Base-by-base conservation (phyloP, 2,329 filamentous ascomycete species). In the Calonectria crousiana region DNA sequence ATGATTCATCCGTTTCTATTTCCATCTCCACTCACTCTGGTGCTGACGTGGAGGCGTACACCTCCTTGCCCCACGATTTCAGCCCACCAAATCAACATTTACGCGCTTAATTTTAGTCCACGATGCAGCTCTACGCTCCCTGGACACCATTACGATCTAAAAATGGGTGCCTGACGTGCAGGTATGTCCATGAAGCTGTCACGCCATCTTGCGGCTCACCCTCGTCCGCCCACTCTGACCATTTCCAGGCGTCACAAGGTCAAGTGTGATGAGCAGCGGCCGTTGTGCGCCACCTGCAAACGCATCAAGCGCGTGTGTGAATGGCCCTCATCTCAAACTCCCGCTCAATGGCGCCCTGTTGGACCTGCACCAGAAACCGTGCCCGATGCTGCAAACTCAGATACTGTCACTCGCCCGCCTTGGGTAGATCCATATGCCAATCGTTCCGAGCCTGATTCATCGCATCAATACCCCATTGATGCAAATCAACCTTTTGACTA, bases 141-240 rank as follows among this genome's bases (percentile, higher is more conserved):
- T 30, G 32, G 18, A 58, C 20, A 13, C 32, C n/a, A 26, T 9
- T 20, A 9, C 53, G 32, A 38, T 58, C 53, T 16, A 58, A 58
- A 30, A 58, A 38, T 10, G 53, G 32, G 34, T 58, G 32, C 32
- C 16, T n/a, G 5, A 38, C 53, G 5, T 58, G 53, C 53, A 58
- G n/a, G 32, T 38, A 9, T 36, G 53, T 9, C 8, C 6, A 36
- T n/a, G 1, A 58, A 10, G 20, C 36, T 20, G 3, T 18, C n/a
- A 16, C 3, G 0, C 14, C 8, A 6, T 11, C 20, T 6, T 14
- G 6, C 0, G 18, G 23, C 18, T 6, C 5, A 26, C n/a, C 11
- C 20, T 8, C 18, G 3, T 26, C 10, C 13, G 34, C 18, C 10
- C 13, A 38, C 18, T 8, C 9, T 58, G 36, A 58, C 20, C 9